Evolutionary conservation across 352 stramenopile genomes (phyloP).

Genomic region (Pythium sukuiense): DNA sequence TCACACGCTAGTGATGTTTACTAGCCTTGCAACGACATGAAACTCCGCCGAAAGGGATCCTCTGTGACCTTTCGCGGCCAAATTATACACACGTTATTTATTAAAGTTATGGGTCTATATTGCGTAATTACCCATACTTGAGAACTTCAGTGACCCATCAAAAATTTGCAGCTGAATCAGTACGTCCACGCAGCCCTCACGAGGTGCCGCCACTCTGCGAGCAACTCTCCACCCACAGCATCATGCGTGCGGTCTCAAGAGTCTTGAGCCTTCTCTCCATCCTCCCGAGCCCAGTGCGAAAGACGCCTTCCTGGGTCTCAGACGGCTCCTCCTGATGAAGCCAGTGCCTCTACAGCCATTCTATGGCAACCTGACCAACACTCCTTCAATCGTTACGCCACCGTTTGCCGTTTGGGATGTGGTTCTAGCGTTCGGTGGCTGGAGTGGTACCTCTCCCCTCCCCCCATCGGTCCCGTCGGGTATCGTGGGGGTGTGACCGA

Average conservation of each 20-base stretch:
- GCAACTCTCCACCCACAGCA: not conserved
- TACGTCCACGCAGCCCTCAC: no score
- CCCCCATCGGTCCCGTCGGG: not conserved
- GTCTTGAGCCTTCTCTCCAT: no score
- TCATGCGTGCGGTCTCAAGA: no score
- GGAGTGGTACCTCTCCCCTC: constrained; percentile 14
- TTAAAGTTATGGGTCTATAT: not conserved
- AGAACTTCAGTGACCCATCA: not conserved
- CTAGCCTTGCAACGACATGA: not conserved
- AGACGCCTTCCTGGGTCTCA: no score
- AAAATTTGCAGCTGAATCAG: no score
- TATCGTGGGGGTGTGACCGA: not conserved
- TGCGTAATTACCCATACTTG: not conserved
- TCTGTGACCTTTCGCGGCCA: constrained; percentile 24
- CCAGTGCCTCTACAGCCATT: constrained; percentile 9
- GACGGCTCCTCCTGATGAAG: not conserved
- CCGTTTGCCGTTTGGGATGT: not conserved
- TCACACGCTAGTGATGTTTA: not conserved
- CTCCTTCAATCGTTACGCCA: not conserved
- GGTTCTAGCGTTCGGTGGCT: constrained; percentile 15
- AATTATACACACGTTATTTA: constrained; percentile 1
- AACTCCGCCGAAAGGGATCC: constrained; percentile 1
- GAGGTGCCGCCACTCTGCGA: no score
- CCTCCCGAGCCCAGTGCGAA: no score
- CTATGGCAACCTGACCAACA: not conserved